Base-by-base conservation (phyloP, 2,329 filamentous ascomycete species). In the Pseudogymnoascus verrucosus region DNA sequence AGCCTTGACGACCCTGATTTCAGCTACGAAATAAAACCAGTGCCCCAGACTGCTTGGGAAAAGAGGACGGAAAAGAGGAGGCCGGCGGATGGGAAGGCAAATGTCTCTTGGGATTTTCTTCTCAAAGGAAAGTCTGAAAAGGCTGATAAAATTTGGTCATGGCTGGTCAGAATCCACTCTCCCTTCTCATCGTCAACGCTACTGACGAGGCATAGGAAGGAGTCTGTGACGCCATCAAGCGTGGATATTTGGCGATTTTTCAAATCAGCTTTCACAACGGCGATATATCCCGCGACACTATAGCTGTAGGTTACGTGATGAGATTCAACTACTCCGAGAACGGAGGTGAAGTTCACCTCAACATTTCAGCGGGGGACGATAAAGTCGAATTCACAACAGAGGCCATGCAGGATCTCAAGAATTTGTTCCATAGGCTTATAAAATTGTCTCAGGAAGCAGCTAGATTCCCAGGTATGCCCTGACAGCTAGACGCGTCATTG, bases 221-320 rank as follows among this genome's bases (percentile, higher is more conserved):
- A 31, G 60, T 62, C 19, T n/a, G 23, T 2, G 63, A 64, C 28
- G 63, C 63, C n/a, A 12, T 64, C 16, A 21, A 42, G 28, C 60
- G 11, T 16, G n/a, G 23, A 36, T 64, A 64, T n/a, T 26, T 64
- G 11, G 60, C 36, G 28, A 31, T 19, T 14, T 26, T 62, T 12
- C 59, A 47, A 12, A 61, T 64, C 5, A 64, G 14, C 6, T 42
- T 64, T 21, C 60, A 63, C 40, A 44, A 59, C 19, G 44, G 51
- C 14, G 12, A 28, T 8, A 34, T 63, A 10, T 62, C 28, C 12
- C 16, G 31, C 21, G 21, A 54, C n/a, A 63, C 51, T 8, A 61
- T 61, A n/a, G 16, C 19, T 8, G 62, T 26, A 37, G 37, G 21
- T 8, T 63, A 63, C 21, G 34, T 54, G 19, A 42, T 63, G 51